These are phyloP conservation scores for Lanmaoa rubissima DNA, from an alignment of 768 basidiomycete genomes.

Conservation along the genomic window DNA sequence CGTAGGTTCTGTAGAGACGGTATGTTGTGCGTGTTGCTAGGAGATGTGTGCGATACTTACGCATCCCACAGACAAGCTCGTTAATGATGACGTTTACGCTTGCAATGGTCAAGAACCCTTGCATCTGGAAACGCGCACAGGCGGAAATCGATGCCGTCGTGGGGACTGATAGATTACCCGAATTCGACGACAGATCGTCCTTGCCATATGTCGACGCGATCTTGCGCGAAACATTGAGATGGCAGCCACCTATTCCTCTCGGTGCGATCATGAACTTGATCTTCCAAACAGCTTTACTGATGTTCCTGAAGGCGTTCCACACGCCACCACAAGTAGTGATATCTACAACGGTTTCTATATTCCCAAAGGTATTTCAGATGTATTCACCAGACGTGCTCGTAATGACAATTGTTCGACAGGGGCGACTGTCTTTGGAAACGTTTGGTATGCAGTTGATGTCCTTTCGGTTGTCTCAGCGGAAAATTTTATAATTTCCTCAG, in stretches of 20 bases:
- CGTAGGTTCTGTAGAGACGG: slow-evolving; percentile 16
- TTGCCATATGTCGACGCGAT: slow-evolving; percentile 15
- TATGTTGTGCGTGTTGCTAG: not conserved
- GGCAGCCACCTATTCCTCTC: slow-evolving; percentile 9
- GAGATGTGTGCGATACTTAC: not conserved
- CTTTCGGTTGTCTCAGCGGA: not conserved
- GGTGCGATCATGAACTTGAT: not conserved
- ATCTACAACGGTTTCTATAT: slow-evolving; percentile 47
- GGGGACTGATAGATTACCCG: slow-evolving; percentile 6
- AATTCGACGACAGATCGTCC: slow-evolving; percentile 5
- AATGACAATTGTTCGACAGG: slow-evolving; percentile 1
- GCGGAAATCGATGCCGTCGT: slow-evolving; percentile 9
- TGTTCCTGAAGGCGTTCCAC: slow-evolving; percentile 10
- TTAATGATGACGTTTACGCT: slow-evolving; percentile 4
- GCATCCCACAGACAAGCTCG: not conserved
- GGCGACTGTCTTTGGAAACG: slow-evolving; percentile 11
- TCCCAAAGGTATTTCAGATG: slow-evolving; percentile 38
- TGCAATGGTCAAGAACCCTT: slow-evolving; percentile 16
- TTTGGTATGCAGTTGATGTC: slow-evolving; percentile 5
- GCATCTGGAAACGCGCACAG: slow-evolving; percentile 8
- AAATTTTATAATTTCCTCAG: not conserved
- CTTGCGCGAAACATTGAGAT: slow-evolving; percentile 10
- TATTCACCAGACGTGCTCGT: not conserved
- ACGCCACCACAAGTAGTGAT: slow-evolving; percentile 35
- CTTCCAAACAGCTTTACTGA: not conserved